phyloP scores from a whole-genome alignment of 2,329 filamentous ascomycete species.

The Scorias spongiosa region DNA sequence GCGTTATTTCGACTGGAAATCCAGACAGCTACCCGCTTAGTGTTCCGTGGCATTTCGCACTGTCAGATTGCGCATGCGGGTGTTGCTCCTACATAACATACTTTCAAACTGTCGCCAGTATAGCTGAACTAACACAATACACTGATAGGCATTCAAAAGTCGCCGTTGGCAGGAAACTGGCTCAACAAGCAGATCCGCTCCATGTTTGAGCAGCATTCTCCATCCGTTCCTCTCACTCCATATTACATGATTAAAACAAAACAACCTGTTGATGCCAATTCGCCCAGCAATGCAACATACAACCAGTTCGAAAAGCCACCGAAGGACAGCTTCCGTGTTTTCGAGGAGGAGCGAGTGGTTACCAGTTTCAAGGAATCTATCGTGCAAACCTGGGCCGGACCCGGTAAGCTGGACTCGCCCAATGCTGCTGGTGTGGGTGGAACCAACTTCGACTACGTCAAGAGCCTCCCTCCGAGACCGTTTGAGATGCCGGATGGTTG shows the following conservation, averaged over 20 bases:
- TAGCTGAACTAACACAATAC: not conserved
- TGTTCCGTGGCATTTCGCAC: not conserved
- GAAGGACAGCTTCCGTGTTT: conserved; percentile 56
- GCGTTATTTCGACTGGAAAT: not conserved
- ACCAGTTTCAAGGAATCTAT: conserved; percentile 97
- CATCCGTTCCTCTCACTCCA: conserved; percentile 61
- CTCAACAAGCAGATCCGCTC: conserved; percentile 75
- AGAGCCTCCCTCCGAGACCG: conserved; percentile 59
- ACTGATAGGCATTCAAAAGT: conserved; percentile 55
- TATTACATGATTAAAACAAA: conserved; percentile 83
- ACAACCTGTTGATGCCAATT: conserved; percentile 71
- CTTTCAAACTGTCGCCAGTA: too few species aligned
- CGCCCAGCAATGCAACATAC: conserved; percentile 61
- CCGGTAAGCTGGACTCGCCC: conserved; percentile 42
- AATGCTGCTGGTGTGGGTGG: conserved; percentile 32
- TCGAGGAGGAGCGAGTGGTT: conserved; percentile 84
- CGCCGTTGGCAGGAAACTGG: conserved; percentile 75
- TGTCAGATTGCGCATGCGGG: not conserved
- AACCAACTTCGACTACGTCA: conserved; percentile 61
- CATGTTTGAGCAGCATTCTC: conserved; percentile 54
- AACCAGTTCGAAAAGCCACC: conserved; percentile 50
- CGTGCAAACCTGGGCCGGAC: conserved; percentile 81
- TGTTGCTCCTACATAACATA: too few species aligned
- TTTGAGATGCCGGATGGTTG: conserved; percentile 97
- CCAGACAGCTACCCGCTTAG: not conserved